Percentiles rank a stretch among this genome's conserved stretches.
phyloP scores from a whole-genome alignment of 164 flowering plant genomes.

The Sextonia rubra region DNA sequence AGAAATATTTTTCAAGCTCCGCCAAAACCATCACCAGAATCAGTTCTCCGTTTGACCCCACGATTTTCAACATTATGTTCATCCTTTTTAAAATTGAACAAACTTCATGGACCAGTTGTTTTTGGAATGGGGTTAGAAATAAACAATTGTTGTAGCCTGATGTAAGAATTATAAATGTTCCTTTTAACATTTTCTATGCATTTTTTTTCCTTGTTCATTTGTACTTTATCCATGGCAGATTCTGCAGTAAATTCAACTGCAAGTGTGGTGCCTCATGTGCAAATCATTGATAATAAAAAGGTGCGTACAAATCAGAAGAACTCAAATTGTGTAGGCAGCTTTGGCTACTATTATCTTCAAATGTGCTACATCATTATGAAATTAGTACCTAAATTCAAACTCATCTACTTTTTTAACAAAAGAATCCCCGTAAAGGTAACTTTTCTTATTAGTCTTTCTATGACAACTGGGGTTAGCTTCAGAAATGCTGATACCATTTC shows the following conservation, averaged over 20 bases:
- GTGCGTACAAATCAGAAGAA: constrained; percentile 12
- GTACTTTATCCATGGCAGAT: constrained; percentile 2
- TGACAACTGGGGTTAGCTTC: neutral
- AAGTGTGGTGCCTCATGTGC: neutral
- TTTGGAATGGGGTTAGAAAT: too few relatives aligned
- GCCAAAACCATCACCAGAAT: too few relatives aligned
- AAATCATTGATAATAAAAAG: constrained; percentile 8
- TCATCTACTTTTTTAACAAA: neutral
- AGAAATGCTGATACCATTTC: neutral
- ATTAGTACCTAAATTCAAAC: neutral
- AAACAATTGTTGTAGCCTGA: neutral
- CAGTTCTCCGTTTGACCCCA: too few relatives aligned
- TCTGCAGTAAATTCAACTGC: constrained; percentile 8
- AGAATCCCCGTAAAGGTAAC: neutral
- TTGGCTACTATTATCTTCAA: neutral
- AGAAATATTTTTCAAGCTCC: too few relatives aligned
- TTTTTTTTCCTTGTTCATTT: neutral
- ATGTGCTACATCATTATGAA: neutral
- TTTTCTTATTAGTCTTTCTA: neutral
- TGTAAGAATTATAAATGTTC: neutral
- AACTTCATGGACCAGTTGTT: too few relatives aligned
- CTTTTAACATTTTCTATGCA: neutral
- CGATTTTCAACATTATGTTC: too few relatives aligned
- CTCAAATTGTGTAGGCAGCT: neutral
- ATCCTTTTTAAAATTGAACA: too few relatives aligned